Evolutionary conservation across 2,329 filamentous ascomycete species (phyloP).

Genomic region (Fonsecaea nubica): DNA sequence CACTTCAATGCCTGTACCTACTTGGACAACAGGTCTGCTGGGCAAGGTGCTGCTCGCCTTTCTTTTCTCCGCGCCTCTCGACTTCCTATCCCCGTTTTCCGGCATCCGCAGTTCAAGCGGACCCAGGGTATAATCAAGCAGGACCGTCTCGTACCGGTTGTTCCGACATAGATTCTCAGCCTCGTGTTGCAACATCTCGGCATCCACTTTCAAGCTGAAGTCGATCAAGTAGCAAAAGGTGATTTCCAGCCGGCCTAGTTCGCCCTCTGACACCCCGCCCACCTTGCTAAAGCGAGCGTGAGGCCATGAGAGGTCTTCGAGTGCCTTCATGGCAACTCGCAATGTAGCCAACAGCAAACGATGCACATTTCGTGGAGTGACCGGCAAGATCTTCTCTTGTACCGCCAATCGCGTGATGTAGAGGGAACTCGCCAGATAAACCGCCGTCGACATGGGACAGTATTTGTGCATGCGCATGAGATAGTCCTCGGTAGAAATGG

Average conservation of each 20-base stretch:
- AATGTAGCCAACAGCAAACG: conserved; percentile 82
- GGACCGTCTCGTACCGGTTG: conserved; percentile 34
- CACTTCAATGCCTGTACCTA: conserved; percentile 31
- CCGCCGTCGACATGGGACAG: conserved; percentile 91
- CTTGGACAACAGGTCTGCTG: conserved; percentile 36
- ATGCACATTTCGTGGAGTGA: conserved; percentile 85
- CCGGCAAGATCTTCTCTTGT: conserved; percentile 76
- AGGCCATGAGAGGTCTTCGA: conserved; percentile 90
- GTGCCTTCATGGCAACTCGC: conserved; percentile 87
- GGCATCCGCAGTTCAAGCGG: conserved; percentile 30
- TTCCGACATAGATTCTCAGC: conserved; percentile 51
- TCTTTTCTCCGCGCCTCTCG: conserved; percentile 36
- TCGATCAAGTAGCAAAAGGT: conserved; percentile 86
- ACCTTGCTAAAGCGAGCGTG: conserved; percentile 85
- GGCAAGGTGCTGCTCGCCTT: conserved; percentile 40
- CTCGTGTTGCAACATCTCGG: conserved; percentile 61
- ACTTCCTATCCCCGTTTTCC: conserved; percentile 27
- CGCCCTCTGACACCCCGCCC: conserved; percentile 81
- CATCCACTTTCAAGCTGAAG: conserved; percentile 75
- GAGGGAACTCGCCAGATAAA: conserved; percentile 85
- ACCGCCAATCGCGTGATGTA: conserved; percentile 87
- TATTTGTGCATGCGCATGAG: conserved; percentile 84
- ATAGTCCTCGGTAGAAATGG: conserved; percentile 83
- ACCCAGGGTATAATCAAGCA: conserved; percentile 25
- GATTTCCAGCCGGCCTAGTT: conserved; percentile 85